Evolutionary conservation across 2,329 filamentous ascomycete genomes (phyloP), one percentile per base, ranked within the genome.

Genomic region (Alternaria sp.): DNA sequence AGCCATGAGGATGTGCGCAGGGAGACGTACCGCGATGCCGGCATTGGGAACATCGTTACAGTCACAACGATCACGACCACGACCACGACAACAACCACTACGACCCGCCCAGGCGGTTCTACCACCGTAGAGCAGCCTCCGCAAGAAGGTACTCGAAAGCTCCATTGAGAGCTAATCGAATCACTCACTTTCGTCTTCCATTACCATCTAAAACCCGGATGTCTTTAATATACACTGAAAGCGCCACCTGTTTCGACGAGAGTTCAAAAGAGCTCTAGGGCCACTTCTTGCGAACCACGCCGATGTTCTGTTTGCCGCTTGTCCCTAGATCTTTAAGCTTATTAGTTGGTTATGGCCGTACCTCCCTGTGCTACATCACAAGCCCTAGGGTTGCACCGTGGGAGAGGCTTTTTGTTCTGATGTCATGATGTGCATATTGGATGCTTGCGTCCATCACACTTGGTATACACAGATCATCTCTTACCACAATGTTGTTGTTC

Each of bases 21-120:
- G 46, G 74, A 78, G 34, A 73, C 73, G 9, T 71, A 77, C 44
- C 69, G 70, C 32, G 74, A 78, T 51, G 62, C 60, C 20, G 67
- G 63, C 14, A 76, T 74, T 7, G 75, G 75, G 0, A 74, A 77
- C 24, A 69, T 77, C 20, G 69, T 78, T 2, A 77, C 75, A 5
- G 73, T 73, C 3, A 76, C 73, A 8, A 78, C 75, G 0, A 78
- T 74, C 12, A 77, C 75, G 1, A 78, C 24, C 24, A 26, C 24
- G 24, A 26, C 24, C 24, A 26, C 24, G 1, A 77, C 75, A 1
- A 77, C 75, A 0, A 78, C 74, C 3, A 77, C 74, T 16, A 75
- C 71, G 1, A 77, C 75, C 14, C 73, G 74, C 0, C 74, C 74
- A 14, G 74, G 75, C 3, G 75, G 75, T 2, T 66, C 67, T 26